These are phyloP conservation scores for Penstemon barbatus DNA, from an alignment of 257 asterid genomes.

Conservation along the genomic window DNA sequence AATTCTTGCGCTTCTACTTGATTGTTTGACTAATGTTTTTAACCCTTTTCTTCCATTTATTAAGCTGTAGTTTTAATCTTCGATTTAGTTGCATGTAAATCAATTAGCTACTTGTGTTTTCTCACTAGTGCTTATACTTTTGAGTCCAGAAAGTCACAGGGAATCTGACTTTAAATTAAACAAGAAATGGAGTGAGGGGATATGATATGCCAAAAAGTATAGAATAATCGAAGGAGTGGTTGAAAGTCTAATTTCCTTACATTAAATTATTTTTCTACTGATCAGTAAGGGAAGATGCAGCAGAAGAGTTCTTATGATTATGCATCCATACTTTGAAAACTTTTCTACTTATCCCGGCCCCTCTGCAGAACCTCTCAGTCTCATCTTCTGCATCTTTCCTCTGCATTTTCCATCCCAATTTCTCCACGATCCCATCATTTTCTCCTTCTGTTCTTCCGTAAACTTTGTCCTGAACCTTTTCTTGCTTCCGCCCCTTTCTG, in stretches of 20 bases:
- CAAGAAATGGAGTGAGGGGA: neutral
- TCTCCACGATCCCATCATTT: constrained; percentile 68
- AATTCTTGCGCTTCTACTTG: no score
- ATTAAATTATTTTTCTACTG: constrained; percentile 23
- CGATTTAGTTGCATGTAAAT: no score
- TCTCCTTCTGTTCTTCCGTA: constrained; percentile 64
- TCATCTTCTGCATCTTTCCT: constrained; percentile 62
- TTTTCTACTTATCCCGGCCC: constrained; percentile 61
- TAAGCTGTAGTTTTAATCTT: no score
- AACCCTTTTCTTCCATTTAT: no score
- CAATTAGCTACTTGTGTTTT: no score
- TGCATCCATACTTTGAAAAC: constrained; percentile 91
- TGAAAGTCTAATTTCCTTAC: neutral
- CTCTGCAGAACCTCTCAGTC: constrained; percentile 63
- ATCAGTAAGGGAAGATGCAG: constrained; percentile 59
- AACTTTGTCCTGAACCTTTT: constrained; percentile 70
- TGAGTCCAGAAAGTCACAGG: neutral
- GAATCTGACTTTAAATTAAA: no score
- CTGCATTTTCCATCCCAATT: constrained; percentile 65
- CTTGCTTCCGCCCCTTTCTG: constrained; percentile 41
- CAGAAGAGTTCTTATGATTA: constrained; percentile 54
- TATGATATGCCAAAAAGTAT: neutral
- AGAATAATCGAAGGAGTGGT: neutral
- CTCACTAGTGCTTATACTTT: neutral
- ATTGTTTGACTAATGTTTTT: no score